Evolutionary conservation across 805 yeast species (phyloP).

Genomic region (Lipomyces yamanashiensis): DNA sequence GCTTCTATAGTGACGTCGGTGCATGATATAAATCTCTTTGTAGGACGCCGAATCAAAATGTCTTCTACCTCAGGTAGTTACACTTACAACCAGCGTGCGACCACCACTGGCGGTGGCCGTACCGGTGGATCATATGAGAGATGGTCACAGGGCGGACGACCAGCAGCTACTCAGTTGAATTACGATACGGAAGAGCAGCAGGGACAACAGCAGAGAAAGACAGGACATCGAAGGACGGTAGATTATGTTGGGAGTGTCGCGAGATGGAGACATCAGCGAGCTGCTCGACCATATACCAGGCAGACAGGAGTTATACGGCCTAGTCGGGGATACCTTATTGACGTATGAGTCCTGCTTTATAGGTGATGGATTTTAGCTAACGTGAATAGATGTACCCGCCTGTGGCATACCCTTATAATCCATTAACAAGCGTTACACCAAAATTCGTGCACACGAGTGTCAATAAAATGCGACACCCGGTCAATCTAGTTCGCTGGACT

Average conservation of each 20-base stretch:
- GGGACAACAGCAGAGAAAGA: constrained; percentile 33
- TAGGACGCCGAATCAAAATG: neutral
- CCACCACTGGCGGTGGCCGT: constrained; percentile 2
- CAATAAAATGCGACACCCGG: constrained; percentile 86
- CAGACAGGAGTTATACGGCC: constrained; percentile 51
- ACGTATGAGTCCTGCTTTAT: constrained; percentile 26
- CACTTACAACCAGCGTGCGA: neutral
- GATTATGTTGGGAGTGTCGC: constrained; percentile 81
- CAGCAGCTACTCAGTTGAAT: constrained; percentile 5
- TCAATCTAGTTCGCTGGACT: constrained; percentile 63
- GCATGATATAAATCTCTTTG: neutral
- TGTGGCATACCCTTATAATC: constrained; percentile 56
- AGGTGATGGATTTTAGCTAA: neutral
- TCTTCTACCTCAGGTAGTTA: constrained; percentile 2
- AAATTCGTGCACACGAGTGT: constrained; percentile 90
- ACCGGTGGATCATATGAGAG: constrained; percentile 3
- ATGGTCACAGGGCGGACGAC: neutral
- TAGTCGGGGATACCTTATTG: constrained; percentile 64
- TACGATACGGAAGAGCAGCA: constrained; percentile 20
- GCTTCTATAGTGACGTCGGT: too few relatives aligned
- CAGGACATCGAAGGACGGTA: constrained; percentile 67
- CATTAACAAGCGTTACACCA: constrained; percentile 67
- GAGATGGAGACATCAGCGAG: constrained; percentile 57
- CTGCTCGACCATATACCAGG: constrained; percentile 42
- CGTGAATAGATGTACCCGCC: constrained; percentile 60